Evolutionary conservation across 371 early-diverging fungal genomes (phyloP).

Genomic region (Mucor mucedo): DNA sequence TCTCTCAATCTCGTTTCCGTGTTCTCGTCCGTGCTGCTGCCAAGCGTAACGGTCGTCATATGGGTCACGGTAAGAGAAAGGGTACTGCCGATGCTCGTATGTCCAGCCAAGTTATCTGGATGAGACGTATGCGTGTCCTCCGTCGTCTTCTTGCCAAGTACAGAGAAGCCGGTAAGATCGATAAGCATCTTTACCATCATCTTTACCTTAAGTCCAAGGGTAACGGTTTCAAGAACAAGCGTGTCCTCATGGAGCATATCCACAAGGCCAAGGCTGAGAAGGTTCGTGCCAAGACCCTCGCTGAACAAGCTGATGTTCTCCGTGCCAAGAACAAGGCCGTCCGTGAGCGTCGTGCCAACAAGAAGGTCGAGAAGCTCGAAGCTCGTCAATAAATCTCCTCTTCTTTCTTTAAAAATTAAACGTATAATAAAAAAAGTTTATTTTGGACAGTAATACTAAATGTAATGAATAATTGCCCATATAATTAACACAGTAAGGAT

Average conservation of each 20-base stretch:
- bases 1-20: slow-evolving; percentile 95
- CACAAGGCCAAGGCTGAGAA: slow-evolving; percentile 99
- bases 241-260: slow-evolving; percentile 99
- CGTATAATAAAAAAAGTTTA: background rate
- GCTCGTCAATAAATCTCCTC: slow-evolving; percentile 18
- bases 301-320: slow-evolving; percentile 99
- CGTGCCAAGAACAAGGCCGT: slow-evolving; percentile 96
- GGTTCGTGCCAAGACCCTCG: slow-evolving; percentile 92
- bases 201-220: slow-evolving; percentile 99
- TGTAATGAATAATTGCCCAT: slow-evolving; percentile 62
- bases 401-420: background rate
- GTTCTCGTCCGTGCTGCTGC: slow-evolving; percentile 93
- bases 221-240: slow-evolving; percentile 99
- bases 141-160: slow-evolving; percentile 98
- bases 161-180: slow-evolving; percentile 98
- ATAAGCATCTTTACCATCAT: slow-evolving; percentile 97
- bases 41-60: slow-evolving; percentile 99
- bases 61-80: slow-evolving; percentile 98
- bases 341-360: slow-evolving; percentile 91
- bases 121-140: slow-evolving; percentile 99
- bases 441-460: background rate
- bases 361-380: slow-evolving; percentile 74
- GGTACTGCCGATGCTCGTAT: slow-evolving; percentile 99
- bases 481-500: slow-evolving; percentile 60
- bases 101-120: slow-evolving; percentile 98